Conservation (phyloP, 2,329 filamentous ascomycete species). For the Chaetomiaceae sp. region DNA sequence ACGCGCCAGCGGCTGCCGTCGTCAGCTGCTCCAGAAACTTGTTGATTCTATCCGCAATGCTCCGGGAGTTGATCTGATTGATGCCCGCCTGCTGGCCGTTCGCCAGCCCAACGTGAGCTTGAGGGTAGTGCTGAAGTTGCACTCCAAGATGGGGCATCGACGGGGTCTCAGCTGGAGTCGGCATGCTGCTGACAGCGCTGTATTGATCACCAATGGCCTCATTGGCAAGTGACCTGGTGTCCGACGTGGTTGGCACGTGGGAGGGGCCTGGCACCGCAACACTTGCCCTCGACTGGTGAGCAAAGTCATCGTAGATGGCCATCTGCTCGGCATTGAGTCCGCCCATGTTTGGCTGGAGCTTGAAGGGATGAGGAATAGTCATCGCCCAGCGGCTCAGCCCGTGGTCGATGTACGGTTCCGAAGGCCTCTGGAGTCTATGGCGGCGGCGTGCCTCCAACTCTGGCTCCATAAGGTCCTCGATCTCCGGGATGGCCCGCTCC, state of each 20-base stretch:
- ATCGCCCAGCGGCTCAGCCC: constrained; percentile 85
- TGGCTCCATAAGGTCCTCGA: constrained; percentile 84
- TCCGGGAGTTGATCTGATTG: constrained; percentile 48
- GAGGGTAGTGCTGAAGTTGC: constrained; percentile 54
- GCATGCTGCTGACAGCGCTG: constrained; percentile 50
- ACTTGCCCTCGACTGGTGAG: constrained; percentile 69
- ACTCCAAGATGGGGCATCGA: constrained; percentile 49
- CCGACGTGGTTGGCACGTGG: constrained; percentile 55
- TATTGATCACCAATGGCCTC: constrained; percentile 62
- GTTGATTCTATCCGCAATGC: constrained; percentile 50
- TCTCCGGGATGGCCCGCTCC: constrained; percentile 86
- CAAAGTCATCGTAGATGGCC: constrained; percentile 95
- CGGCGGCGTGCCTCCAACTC: constrained; percentile 74
- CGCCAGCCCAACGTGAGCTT: constrained; percentile 44
- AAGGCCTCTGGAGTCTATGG: constrained; percentile 69
- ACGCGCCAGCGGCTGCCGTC: constrained; percentile 47
- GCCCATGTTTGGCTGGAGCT: constrained; percentile 62
- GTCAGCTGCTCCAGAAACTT: constrained; percentile 57
- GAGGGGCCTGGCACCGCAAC: constrained; percentile 50
- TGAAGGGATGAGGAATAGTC: constrained; percentile 90
- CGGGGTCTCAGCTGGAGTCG: constrained; percentile 57
- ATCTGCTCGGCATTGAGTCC: constrained; percentile 89
- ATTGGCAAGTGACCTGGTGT: constrained; percentile 59
- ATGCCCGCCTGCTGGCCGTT: constrained; percentile 49
- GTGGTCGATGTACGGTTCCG: constrained; percentile 78